phyloP scores from a whole-genome alignment of 805 yeast species.

The Hanseniaspora nectarophila region DNA sequence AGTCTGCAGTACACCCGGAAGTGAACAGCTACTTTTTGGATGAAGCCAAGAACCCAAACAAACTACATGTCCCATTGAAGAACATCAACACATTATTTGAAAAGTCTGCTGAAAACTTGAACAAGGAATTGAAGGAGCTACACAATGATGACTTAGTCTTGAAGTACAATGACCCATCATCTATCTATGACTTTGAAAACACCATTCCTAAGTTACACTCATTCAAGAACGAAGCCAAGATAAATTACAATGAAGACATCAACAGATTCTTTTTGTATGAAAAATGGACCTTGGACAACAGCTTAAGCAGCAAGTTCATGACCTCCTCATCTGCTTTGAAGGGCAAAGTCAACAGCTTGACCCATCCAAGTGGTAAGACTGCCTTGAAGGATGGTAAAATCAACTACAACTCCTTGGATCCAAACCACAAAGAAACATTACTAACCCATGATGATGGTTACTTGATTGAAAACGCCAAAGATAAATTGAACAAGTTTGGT shows the following conservation, averaged over 20 bases:
- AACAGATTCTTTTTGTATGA: constrained; percentile 9
- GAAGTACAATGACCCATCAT: constrained; percentile 1
- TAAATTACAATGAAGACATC: constrained; percentile 6
- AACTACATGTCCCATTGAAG: too few species aligned
- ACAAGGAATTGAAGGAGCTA: neutral
- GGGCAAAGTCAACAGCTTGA: neutral
- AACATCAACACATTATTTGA: neutral
- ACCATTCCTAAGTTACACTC: constrained; percentile 4
- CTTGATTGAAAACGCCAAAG: neutral
- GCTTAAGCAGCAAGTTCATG: neutral
- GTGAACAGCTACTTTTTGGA: neutral
- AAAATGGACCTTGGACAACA: constrained; percentile 7
- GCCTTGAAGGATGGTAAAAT: neutral
- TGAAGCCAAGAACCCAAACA: neutral
- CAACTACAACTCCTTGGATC: neutral
- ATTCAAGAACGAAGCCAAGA: neutral
- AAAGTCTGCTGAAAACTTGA: neutral
- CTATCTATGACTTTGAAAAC: constrained; percentile 7
- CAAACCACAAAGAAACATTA: constrained; percentile 4
- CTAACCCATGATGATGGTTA: constrained; percentile 5
- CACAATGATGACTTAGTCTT: neutral
- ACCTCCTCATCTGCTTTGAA: neutral
- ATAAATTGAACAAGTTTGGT: constrained; percentile 1
- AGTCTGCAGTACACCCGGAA: neutral
- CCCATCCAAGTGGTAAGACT: neutral